Percentiles rank a stretch among this genome's conserved stretches.
phyloP scores from a whole-genome alignment of 495 filamentous ascomycete genomes.

The Xeromyces bisporus region DNA sequence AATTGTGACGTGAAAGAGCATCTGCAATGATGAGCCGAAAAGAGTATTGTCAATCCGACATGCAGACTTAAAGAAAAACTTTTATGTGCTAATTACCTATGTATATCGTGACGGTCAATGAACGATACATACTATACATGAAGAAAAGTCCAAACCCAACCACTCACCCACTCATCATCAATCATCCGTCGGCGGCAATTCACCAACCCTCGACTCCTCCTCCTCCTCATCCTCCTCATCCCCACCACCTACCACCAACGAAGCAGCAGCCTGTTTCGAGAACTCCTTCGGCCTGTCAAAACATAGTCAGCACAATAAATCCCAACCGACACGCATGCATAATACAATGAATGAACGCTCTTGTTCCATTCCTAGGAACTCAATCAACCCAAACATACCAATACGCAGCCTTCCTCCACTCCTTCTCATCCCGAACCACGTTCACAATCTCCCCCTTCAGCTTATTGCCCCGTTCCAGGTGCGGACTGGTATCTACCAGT shows the following conservation, averaged over 20 bases:
- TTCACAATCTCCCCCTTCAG: conserved; percentile 82
- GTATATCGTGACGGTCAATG: not conserved
- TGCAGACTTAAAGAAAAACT: not conserved
- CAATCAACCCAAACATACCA: conserved; percentile 58
- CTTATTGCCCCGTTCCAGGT: conserved; percentile 57
- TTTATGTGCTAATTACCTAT: not conserved
- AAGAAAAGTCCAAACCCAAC: not conserved
- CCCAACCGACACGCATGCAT: too few relatives aligned
- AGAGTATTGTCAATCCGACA: too few relatives aligned
- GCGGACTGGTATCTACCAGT: conserved; percentile 52
- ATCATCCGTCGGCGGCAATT: conserved; percentile 62
- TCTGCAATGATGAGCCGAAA: conserved; percentile 13
- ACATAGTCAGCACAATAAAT: too few relatives aligned
- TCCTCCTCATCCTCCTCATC: conserved; percentile 37
- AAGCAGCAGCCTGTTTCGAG: conserved; percentile 33
- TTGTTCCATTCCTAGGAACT: too few relatives aligned
- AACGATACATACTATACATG: not conserved
- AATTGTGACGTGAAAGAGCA: conserved; percentile 6
- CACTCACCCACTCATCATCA: conserved; percentile 20
- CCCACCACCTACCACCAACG: conserved; percentile 1
- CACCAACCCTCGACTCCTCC: conserved; percentile 61
- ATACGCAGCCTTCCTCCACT: conserved; percentile 78
- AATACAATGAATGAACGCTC: too few relatives aligned
- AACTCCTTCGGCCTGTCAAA: conserved; percentile 72
- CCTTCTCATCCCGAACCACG: conserved; percentile 77